These are phyloP conservation scores for Trametes elegans DNA, from an alignment of 768 basidiomycete species.

Conservation along the genomic window DNA sequence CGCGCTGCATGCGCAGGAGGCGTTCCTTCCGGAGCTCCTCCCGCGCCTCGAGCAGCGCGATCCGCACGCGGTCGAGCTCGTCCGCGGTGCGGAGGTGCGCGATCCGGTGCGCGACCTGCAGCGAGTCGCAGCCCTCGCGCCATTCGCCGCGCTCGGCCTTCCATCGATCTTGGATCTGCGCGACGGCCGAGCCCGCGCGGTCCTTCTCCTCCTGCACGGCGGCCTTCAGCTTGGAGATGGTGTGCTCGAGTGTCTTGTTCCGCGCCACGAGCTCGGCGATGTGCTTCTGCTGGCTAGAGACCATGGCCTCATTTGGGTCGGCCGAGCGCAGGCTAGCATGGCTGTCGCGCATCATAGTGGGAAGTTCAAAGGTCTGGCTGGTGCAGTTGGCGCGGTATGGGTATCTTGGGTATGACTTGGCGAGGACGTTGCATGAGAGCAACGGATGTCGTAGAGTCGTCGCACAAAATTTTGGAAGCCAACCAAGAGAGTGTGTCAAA, in stretches of 20 bases:
- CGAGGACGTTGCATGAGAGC: not conserved
- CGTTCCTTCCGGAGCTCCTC: slow-evolving; percentile 56
- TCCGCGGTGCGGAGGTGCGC: slow-evolving; percentile 57
- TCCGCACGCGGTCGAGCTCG: slow-evolving; percentile 53
- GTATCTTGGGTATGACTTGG: too few relatives aligned
- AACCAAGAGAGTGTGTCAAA: too few relatives aligned
- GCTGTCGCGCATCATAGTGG: slow-evolving; percentile 1
- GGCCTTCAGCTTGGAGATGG: slow-evolving; percentile 51
- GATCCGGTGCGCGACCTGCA: slow-evolving; percentile 63
- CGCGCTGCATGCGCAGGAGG: slow-evolving; percentile 57
- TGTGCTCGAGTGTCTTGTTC: slow-evolving; percentile 62
- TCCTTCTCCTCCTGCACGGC: slow-evolving; percentile 44
- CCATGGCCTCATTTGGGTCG: slow-evolving; percentile 41
- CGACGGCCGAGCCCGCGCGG: slow-evolving; percentile 41
- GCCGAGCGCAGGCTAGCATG: not conserved
- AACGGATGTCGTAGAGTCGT: too few relatives aligned
- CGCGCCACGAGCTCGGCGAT: slow-evolving; percentile 73
- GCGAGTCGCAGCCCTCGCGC: slow-evolving; percentile 59
- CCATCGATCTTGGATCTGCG: slow-evolving; percentile 47
- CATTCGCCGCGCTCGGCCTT: slow-evolving; percentile 54
- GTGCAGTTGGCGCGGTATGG: too few relatives aligned
- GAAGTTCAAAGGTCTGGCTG: not conserved
- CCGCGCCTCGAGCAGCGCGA: slow-evolving; percentile 50
- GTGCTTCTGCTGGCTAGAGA: slow-evolving; percentile 61
- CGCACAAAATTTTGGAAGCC: too few relatives aligned